Evolutionary conservation across 768 basidiomycete genomes (phyloP).

Genomic region (Asterophora lycoperdoides): DNA sequence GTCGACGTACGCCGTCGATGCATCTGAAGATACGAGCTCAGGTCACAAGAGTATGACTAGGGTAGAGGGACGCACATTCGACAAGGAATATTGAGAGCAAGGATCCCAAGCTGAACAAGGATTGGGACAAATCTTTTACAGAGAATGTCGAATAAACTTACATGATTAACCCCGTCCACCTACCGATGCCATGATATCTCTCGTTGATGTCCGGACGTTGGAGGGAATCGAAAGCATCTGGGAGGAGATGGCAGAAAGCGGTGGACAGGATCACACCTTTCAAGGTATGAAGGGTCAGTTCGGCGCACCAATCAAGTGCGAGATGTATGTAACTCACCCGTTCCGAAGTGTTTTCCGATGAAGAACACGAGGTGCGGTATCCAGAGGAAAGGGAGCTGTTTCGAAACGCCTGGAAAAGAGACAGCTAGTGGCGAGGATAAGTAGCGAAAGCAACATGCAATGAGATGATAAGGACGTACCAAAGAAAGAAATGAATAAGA

Average conservation of each 20-base stretch:
- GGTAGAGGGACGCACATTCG: slow-evolving; percentile 55
- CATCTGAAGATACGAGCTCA: slow-evolving; percentile 37
- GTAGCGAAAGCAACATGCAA: neutral
- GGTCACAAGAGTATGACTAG: neutral
- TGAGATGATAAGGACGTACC: slow-evolving; percentile 36
- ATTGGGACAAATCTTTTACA: slow-evolving; percentile 1
- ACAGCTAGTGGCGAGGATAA: slow-evolving; percentile 40
- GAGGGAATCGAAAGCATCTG: slow-evolving; percentile 68
- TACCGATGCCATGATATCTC: slow-evolving; percentile 44
- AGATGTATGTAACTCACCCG: slow-evolving; percentile 36
- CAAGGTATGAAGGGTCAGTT: neutral
- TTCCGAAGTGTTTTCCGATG: slow-evolving; percentile 86
- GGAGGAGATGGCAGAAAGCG: slow-evolving; percentile 76
- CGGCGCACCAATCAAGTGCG: neutral
- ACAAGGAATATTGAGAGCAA: slow-evolving; percentile 70
- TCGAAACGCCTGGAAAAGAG: slow-evolving; percentile 67
- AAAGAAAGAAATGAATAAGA: slow-evolving; percentile 59
- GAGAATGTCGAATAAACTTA: slow-evolving; percentile 34
- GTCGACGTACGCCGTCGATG: slow-evolving; percentile 74
- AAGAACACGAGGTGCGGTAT: slow-evolving; percentile 74
- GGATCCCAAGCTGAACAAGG: slow-evolving; percentile 47
- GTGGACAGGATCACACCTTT: slow-evolving; percentile 80
- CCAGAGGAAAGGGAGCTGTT: slow-evolving; percentile 44
- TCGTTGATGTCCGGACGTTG: slow-evolving; percentile 40
- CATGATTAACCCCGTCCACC: slow-evolving; percentile 72